Evolutionary conservation across 139 green algal genomes (phyloP), one percentile per base, ranked within the genome.

Genomic region (Coelastrella sp.): DNA sequence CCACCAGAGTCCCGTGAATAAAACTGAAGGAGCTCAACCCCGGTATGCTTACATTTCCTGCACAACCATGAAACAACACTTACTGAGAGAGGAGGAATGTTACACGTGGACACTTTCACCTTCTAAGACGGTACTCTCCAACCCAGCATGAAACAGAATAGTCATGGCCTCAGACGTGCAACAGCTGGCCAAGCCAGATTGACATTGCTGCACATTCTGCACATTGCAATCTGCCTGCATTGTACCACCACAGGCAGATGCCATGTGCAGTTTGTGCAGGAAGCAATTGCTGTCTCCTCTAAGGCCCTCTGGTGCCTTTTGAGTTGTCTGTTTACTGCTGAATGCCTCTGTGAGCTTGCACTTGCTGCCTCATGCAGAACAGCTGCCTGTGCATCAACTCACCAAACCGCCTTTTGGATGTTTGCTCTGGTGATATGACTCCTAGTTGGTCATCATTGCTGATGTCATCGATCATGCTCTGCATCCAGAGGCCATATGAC

Each of bases 11-110:
- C 7, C 87, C 87, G 10, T 90, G 87, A 22, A 90, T 85, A 60
- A 90, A 90, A 57, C 73, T 85, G 60, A 90, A 90, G 8, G 58
- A 79, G 87, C 87, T 90, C 19, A 90, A 65, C 8, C 87, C 87
- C 9, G 87, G 86, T 9, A 90, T 76, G 27, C 27, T 90, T 11
- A 90, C 27, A 20, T 20, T 65, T 19, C 86, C 86, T 90, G 86
- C 68, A 76, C 15, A 24, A 11, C 15, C 68, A 76, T 7, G 24
- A 15, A 76, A 19, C 68, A 76, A 8, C 17, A 24, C 7, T 10
- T 11, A 15, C 35, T 17, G 15, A 76, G 7, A 15, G 4, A 27
- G 17, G 15, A 76, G 8, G 19, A 15, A 27, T 49, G 68, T 10
- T 11, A 24, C 15, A 19, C 7, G 7, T 24, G 7, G 68, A 24